phyloP scores from a whole-genome alignment of 2,329 filamentous ascomycete genomes.

The Allantophomopsis lycopodina region DNA sequence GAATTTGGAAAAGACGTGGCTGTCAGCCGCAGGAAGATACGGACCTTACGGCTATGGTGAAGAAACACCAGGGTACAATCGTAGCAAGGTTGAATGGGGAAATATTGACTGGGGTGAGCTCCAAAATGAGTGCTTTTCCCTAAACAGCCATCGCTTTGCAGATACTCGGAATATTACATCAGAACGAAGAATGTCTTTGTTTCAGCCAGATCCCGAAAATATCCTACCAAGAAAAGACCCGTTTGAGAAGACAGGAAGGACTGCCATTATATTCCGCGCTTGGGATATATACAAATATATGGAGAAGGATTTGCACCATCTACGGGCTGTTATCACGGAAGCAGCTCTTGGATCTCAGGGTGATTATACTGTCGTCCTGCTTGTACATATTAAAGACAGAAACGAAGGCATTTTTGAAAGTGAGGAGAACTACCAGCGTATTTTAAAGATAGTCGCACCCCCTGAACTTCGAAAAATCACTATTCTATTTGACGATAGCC shows the following conservation, averaged over 20 bases:
- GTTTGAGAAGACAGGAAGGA: constrained; percentile 34
- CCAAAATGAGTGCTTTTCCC: constrained; percentile 51
- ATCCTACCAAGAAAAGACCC: constrained; percentile 1
- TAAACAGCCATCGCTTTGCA: constrained; percentile 43
- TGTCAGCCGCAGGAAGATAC: too few species aligned
- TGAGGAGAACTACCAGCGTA: constrained; percentile 39
- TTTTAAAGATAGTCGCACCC: constrained; percentile 50
- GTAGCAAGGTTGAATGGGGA: constrained; percentile 37
- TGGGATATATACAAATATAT: constrained; percentile 66
- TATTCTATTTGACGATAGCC: constrained; percentile 59
- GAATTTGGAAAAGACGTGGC: too few species aligned
- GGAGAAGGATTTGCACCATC: constrained; percentile 64
- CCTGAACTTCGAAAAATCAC: constrained; percentile 57
- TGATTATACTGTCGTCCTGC: constrained; percentile 67
- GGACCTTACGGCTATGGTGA: too few species aligned
- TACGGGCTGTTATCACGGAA: constrained; percentile 70
- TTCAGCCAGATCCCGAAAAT: background rate
- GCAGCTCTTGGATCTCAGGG: constrained; percentile 65
- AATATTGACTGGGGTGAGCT: constrained; percentile 57
- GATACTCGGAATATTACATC: background rate
- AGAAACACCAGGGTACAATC: too few species aligned
- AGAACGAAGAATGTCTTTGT: background rate
- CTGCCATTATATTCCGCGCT: constrained; percentile 62
- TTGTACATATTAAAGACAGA: constrained; percentile 64
- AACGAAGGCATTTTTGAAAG: constrained; percentile 42